phyloP scores from a whole-genome alignment of 140 eudicot species.

The Ambrosia hybrid region DNA sequence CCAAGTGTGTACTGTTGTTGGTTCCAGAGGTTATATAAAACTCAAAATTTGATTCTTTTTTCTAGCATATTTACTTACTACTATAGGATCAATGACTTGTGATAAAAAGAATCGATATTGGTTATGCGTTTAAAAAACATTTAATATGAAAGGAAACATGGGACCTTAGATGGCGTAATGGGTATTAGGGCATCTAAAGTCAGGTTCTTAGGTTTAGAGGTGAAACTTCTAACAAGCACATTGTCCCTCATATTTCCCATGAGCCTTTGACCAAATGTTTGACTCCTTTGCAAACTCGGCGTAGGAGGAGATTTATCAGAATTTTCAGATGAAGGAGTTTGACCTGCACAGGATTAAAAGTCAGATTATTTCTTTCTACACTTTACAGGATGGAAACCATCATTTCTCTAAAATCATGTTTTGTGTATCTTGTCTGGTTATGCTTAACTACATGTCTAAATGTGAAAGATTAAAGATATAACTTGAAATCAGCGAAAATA shows the following conservation, averaged over 20 bases:
- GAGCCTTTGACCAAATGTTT: conserved; percentile 82
- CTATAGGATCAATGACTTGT: not conserved
- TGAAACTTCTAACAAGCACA: conserved; percentile 75
- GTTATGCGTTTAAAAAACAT: not conserved
- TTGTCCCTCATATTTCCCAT: conserved; percentile 90
- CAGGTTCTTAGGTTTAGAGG: conserved; percentile 61
- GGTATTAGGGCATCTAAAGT: conserved; percentile 51
- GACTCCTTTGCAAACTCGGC: conserved; percentile 61
- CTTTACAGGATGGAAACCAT: not conserved
- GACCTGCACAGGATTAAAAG: conserved; percentile 42
- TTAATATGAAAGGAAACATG: not conserved
- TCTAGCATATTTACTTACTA: not conserved
- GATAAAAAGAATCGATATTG: not conserved
- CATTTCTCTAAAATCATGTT: too few species aligned
- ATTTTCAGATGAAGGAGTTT: conserved; percentile 57
- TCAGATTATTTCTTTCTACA: not conserved
- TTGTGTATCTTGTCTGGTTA: too few species aligned
- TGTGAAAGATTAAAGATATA: not conserved
- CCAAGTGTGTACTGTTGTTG: not conserved
- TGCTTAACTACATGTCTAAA: too few species aligned
- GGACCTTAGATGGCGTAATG: conserved; percentile 62
- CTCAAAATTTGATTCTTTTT: not conserved
- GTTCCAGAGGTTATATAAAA: not conserved
- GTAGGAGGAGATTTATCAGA: conserved; percentile 42
- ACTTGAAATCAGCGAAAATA: not conserved